Conservation (phyloP, 2,329 filamentous ascomycete genomes). For the Talaromyces pinophilus region DNA sequence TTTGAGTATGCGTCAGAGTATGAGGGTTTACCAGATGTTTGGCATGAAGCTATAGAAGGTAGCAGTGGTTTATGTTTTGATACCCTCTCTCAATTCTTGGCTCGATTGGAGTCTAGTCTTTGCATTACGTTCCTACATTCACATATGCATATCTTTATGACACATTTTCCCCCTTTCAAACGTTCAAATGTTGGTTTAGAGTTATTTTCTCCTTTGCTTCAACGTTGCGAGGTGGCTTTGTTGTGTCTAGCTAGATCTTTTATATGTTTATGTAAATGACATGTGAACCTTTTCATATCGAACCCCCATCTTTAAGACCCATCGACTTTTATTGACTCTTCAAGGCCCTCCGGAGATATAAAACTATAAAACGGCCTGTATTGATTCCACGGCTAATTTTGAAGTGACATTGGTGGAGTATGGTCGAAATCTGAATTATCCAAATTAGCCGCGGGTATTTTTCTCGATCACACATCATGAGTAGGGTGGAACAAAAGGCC, state of each 20-base stretch:
- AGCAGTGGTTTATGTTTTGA: conserved; percentile 62
- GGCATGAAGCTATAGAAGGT: conserved; percentile 97
- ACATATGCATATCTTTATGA: conserved; percentile 12
- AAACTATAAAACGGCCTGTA: too few species aligned
- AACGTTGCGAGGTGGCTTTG: neutral
- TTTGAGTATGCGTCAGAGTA: conserved; percentile 84
- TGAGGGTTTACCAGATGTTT: conserved; percentile 84
- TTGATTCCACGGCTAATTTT: too few species aligned
- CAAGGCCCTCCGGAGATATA: too few species aligned
- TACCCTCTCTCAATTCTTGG: conserved; percentile 20
- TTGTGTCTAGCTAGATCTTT: neutral
- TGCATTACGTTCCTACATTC: neutral
- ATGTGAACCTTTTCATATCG: neutral
- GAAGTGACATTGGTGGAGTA: too few species aligned
- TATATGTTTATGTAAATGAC: neutral
- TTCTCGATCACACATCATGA: too few species aligned
- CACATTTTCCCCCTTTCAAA: too few species aligned
- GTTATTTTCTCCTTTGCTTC: neutral
- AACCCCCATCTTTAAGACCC: too few species aligned
- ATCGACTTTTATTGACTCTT: too few species aligned
- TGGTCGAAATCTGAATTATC: neutral
- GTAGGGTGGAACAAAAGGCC: neutral
- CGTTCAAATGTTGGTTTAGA: neutral
- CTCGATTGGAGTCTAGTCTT: neutral
- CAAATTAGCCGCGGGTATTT: neutral